Evolutionary conservation across 1,284 basidiomycete species (phyloP).

Genomic region (Volvariella surrecta): DNA sequence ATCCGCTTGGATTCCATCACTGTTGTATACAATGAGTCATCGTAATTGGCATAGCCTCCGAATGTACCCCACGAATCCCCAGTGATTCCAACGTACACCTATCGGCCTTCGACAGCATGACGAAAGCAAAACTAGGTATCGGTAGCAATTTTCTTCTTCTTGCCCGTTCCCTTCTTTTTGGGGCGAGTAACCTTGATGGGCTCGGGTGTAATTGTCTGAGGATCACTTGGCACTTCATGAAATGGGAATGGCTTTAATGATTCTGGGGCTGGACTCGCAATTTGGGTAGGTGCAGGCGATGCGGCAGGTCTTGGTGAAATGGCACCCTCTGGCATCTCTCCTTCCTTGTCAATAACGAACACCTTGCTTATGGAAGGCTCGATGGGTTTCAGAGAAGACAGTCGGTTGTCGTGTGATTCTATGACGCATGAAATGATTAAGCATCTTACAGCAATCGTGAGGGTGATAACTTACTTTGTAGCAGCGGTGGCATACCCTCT

Average conservation of each 20-base stretch:
- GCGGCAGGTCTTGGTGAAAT: slow-evolving; percentile 13
- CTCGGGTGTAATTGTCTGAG: slow-evolving; percentile 51
- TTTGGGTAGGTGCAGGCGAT: slow-evolving; percentile 24
- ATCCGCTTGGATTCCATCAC: no score
- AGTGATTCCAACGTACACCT: no score
- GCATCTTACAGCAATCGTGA: neutral
- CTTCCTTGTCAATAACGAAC: slow-evolving; percentile 68
- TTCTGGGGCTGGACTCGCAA: neutral
- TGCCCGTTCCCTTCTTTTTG: slow-evolving; percentile 59
- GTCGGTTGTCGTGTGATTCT: slow-evolving; percentile 20
- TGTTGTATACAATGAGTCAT: no score
- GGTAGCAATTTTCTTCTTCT: slow-evolving; percentile 26
- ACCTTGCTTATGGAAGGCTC: slow-evolving; percentile 20
- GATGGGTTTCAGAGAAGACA: slow-evolving; percentile 30
- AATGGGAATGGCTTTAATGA: slow-evolving; percentile 45
- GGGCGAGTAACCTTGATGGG: slow-evolving; percentile 67
- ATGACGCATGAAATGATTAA: slow-evolving; percentile 4
- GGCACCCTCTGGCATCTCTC: slow-evolving; percentile 78
- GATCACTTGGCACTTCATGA: slow-evolving; percentile 47
- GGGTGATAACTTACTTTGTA: slow-evolving; percentile 24
- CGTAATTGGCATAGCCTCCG: no score
- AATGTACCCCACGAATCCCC: no score
- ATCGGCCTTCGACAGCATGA: no score
- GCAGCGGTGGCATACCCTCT: slow-evolving; percentile 54
- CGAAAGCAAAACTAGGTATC: no score